These are phyloP conservation scores for Ogataea sp. DNA, from an alignment of 805 yeast genomes.

Conservation along the genomic window DNA sequence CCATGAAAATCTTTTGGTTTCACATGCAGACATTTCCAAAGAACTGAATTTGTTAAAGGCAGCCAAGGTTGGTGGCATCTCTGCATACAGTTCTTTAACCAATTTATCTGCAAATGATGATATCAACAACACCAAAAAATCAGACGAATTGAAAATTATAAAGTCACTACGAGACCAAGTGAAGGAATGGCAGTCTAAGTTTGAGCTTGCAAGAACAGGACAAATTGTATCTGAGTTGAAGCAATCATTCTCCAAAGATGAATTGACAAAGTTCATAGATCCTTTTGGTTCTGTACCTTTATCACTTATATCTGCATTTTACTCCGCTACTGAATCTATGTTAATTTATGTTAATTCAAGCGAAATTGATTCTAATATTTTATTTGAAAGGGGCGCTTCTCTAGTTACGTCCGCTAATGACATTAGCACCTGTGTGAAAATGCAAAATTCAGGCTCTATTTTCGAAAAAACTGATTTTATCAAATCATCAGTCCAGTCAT, in stretches of 20 bases:
- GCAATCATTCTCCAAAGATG: constrained; percentile 2
- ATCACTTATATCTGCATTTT: constrained; percentile 35
- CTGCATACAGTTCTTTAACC: too few species aligned
- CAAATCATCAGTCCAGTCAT: constrained; percentile 63
- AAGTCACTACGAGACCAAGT: constrained; percentile 19
- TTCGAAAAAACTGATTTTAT: constrained; percentile 37
- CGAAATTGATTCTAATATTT: constrained; percentile 24
- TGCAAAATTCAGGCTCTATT: not conserved
- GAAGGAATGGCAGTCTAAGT: constrained; percentile 42
- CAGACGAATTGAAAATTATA: not conserved
- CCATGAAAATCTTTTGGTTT: not conserved
- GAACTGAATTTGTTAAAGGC: not conserved
- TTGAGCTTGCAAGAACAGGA: constrained; percentile 35
- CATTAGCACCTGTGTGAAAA: constrained; percentile 10
- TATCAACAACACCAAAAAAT: not conserved
- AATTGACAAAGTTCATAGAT: constrained; percentile 7
- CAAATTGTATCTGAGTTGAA: constrained; percentile 9
- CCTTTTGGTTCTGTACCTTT: constrained; percentile 38
- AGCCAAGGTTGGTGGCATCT: too few species aligned
- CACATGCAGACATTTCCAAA: not conserved
- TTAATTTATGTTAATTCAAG: constrained; percentile 19
- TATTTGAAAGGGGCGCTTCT: constrained; percentile 45
- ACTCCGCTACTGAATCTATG: constrained; percentile 40
- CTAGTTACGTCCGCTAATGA: constrained; percentile 37
- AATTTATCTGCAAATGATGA: not conserved